Conservation (phyloP, 176 grass and related monocot genomes). For the Bothriochloa decipiens region DNA sequence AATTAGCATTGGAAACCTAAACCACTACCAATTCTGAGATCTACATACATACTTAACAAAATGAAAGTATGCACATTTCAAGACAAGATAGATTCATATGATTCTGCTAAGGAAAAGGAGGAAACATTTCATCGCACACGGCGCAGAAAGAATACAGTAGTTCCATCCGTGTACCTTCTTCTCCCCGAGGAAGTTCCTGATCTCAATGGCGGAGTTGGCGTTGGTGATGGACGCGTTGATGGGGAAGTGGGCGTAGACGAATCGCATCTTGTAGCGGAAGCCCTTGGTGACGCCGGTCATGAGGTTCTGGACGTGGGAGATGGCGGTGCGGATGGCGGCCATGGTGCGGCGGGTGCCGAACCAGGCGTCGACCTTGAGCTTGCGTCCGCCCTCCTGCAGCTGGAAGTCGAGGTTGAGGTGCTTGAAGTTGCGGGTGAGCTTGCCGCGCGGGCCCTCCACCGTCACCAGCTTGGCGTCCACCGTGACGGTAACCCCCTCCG, state of each 20-base stretch:
- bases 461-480: conserved; percentile 72
- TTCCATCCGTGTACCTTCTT: conserved; percentile 63
- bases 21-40: not conserved
- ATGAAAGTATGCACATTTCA: too few species aligned
- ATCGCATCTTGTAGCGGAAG: conserved; percentile 79
- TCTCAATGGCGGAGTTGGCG: conserved; percentile 65
- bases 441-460: conserved; percentile 67
- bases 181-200: conserved; percentile 82
- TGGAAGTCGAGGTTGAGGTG: conserved; percentile 87
- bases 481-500: conserved; percentile 67
- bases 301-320: conserved; percentile 90
- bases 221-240: conserved; percentile 76
- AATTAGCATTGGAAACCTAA: not conserved
- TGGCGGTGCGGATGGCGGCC: conserved; percentile 83
- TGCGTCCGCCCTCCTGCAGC: conserved; percentile 55
- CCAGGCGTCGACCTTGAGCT: conserved; percentile 83
- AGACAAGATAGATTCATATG: too few species aligned
- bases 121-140: too few species aligned
- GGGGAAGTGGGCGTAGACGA: conserved; percentile 86
- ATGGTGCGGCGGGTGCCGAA: conserved; percentile 77
- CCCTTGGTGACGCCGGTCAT: conserved; percentile 85
- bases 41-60: too few species aligned
- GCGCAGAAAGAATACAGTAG: too few species aligned
- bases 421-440: conserved; percentile 79
- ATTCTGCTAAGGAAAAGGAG: too few species aligned